Evolutionary conservation across 108 stramenopile genomes (phyloP).

Genomic region (Conticribra weissflogii): DNA sequence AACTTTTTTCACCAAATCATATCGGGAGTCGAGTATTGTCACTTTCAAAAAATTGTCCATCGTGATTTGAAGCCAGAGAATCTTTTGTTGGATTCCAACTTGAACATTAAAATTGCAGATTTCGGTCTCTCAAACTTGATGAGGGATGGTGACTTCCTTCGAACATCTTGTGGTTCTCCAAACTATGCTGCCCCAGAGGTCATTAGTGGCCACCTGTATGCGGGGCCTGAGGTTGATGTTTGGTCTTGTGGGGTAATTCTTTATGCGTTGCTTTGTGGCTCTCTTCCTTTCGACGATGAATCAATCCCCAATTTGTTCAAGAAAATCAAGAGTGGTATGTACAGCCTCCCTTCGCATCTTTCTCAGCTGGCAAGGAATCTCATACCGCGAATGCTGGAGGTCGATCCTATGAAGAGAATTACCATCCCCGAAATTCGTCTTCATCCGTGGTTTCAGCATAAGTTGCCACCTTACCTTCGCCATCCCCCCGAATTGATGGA

Average conservation of each 20-base stretch:
- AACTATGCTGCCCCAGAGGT: constrained; percentile 99
- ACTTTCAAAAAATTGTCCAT: constrained; percentile 99
- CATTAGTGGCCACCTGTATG: constrained; percentile 97
- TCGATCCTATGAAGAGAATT: constrained; percentile 99
- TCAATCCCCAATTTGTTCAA: constrained; percentile 98
- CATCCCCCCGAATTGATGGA: constrained; percentile 95
- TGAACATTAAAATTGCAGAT: constrained; percentile 99
- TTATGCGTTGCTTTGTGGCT: constrained; percentile 98
- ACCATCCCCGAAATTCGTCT: constrained; percentile 96
- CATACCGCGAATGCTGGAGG: constrained; percentile 98
- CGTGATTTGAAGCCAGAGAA: constrained; percentile 99
- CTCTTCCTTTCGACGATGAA: constrained; percentile 99
- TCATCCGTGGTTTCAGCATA: constrained; percentile 98
- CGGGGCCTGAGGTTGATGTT: constrained; percentile 98
- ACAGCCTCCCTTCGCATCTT: constrained; percentile 94
- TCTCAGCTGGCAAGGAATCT: constrained; percentile 94
- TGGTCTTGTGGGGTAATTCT: constrained; percentile 99
- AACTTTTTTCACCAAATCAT: constrained; percentile 99
- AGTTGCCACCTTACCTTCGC: constrained; percentile 95
- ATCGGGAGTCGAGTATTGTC: constrained; percentile 98
- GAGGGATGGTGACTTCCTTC: constrained; percentile 98
- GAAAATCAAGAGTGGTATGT: constrained; percentile 99
- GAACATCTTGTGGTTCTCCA: constrained; percentile 97
- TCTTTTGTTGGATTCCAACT: constrained; percentile 90
- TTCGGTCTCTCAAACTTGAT: constrained; percentile 98